Conservation (phyloP, 2,329 filamentous ascomycete genomes). For the Trichoderma cornu-damae region DNA sequence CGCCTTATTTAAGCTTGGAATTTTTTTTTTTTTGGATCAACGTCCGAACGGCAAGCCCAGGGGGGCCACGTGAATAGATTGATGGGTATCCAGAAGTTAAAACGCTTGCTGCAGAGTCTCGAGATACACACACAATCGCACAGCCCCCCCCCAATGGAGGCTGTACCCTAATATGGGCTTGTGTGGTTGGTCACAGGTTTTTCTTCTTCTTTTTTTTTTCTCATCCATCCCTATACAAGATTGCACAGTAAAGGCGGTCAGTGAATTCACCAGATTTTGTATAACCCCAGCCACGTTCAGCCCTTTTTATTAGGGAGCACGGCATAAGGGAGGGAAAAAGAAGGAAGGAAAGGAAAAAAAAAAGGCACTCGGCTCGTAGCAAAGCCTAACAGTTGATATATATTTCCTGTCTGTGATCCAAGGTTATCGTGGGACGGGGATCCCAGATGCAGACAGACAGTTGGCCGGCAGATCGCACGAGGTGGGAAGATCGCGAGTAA, state of each 20-base stretch:
- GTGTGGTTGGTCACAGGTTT: not conserved
- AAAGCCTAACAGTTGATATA: not conserved
- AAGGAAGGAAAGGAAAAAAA: too few relatives aligned
- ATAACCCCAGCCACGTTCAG: slow-evolving; percentile 14
- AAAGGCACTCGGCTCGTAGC: not conserved
- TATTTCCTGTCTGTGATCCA: not conserved
- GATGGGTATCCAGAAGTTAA: not conserved
- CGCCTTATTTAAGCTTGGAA: too few relatives aligned
- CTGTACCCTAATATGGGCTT: too few relatives aligned
- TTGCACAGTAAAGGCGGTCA: slow-evolving; percentile 15
- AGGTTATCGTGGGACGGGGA: not conserved
- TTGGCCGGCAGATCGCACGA: slow-evolving; percentile 10
- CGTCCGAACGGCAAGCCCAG: not conserved
- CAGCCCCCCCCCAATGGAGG: slow-evolving; percentile 3
- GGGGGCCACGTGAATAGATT: not conserved
- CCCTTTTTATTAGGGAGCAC: not conserved
- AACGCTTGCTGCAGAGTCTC: not conserved
- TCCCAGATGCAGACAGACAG: not conserved
- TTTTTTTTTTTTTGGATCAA: too few relatives aligned
- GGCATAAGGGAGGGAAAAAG: too few relatives aligned
- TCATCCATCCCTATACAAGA: not conserved
- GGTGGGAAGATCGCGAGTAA: not conserved
- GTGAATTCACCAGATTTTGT: not conserved
- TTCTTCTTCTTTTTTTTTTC: too few relatives aligned
- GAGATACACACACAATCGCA: too few relatives aligned